These are phyloP conservation scores for baker's yeast (Saccharomyces cerevisiae) DNA, from an alignment of 805 yeast species.

Conservation along the genomic window DNA sequence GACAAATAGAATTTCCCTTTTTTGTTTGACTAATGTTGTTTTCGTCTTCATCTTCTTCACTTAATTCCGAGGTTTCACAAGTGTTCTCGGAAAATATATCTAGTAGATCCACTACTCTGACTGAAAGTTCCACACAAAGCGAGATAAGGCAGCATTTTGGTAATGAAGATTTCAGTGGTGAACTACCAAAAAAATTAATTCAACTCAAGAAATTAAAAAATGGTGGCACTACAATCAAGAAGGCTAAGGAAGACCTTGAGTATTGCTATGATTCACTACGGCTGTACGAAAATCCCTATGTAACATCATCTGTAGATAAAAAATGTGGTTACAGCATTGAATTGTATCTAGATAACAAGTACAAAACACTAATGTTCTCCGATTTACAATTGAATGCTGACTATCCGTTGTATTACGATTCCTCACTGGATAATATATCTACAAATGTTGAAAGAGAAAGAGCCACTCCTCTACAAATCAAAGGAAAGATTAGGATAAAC, in stretches of 20 bases:
- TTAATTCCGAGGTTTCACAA: neutral
- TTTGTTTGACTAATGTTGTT: neutral
- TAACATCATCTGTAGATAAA: constrained; percentile 2
- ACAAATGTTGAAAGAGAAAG: neutral
- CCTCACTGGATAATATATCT: neutral
- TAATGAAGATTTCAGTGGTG: neutral
- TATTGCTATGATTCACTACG: constrained; percentile 14
- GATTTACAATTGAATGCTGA: constrained; percentile 7
- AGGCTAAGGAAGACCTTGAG: constrained; percentile 11
- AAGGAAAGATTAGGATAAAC: constrained; percentile 5
- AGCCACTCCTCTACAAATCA: neutral
- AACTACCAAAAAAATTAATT: constrained; percentile 6
- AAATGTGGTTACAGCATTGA: constrained; percentile 12
- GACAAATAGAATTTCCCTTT: neutral
- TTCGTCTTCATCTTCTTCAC: neutral
- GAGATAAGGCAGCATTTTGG: neutral
- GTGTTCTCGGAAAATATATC: neutral
- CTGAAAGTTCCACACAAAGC: neutral
- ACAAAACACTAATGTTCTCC: constrained; percentile 10
- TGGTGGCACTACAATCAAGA: constrained; percentile 17
- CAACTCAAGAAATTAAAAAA: constrained; percentile 12
- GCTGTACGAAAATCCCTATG: constrained; percentile 11
- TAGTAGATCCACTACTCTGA: neutral
- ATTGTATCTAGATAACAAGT: constrained; percentile 7
- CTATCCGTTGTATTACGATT: neutral